Evolutionary conservation across 2,329 filamentous ascomycete species (phyloP).

Genomic region (Apiospora hydei): DNA sequence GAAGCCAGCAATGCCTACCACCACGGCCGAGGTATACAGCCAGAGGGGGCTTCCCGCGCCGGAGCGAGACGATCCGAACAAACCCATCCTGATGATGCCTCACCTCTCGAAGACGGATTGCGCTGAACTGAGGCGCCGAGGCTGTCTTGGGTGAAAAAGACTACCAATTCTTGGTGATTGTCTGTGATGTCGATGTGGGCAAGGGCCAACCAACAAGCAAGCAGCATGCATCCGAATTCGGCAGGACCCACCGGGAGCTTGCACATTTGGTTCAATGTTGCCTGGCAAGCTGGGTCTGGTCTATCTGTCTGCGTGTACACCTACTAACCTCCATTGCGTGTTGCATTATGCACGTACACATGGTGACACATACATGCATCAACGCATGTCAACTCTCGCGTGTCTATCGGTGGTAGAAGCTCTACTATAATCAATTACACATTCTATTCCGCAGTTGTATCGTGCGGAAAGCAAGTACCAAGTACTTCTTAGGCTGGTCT

Average conservation of each 20-base stretch:
- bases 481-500: neutral
- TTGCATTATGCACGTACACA: neutral
- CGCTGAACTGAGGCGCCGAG: neutral
- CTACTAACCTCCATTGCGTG: neutral
- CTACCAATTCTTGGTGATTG: neutral
- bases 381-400: neutral
- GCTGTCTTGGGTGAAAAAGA: neutral
- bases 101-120: neutral
- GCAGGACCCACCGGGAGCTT: neutral
- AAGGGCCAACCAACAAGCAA: neutral
- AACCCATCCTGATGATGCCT: slow-evolving; percentile 31
- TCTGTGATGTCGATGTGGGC: neutral
- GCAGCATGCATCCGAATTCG: slow-evolving; percentile 3
- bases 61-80: slow-evolving; percentile 31
- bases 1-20: slow-evolving; percentile 36
- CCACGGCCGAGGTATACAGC: slow-evolving; percentile 32
- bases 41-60: slow-evolving; percentile 32
- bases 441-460: neutral
- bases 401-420: neutral
- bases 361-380: neutral
- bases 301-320: neutral
- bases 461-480: too few species aligned
- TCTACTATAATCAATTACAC: neutral
- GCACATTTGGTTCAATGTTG: neutral
- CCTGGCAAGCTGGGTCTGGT: neutral